Evolutionary conservation across 129 eudicot species (phyloP).

Genomic region (Tanacetum coccineum): DNA sequence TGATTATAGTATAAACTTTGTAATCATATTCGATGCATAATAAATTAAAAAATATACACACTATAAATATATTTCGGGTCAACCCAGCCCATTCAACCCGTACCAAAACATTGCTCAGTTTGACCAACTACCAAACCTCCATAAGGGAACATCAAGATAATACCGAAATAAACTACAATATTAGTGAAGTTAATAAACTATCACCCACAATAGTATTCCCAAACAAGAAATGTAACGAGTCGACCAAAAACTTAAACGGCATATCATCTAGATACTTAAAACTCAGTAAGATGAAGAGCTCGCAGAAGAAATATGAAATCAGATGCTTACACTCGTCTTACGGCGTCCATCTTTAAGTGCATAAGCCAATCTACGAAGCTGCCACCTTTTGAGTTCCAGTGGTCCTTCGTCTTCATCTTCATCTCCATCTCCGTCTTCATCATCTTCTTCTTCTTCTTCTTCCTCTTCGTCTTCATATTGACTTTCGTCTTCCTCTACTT

Average conservation of each 20-base stretch:
- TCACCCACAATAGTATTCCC: constrained; percentile 9
- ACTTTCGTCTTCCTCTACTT: constrained; percentile 23
- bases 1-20: not conserved
- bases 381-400: constrained; percentile 80
- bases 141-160: constrained; percentile 2
- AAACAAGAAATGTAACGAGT: constrained; percentile 14
- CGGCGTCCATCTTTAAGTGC: constrained; percentile 92
- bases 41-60: no score
- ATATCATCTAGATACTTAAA: constrained; percentile 12
- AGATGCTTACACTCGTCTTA: constrained; percentile 65
- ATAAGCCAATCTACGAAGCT: constrained; percentile 70
- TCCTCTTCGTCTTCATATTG: constrained; percentile 28
- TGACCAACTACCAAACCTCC: not conserved
- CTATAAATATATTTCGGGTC: not conserved
- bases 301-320: not conserved
- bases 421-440: constrained; percentile 34
- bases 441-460: constrained; percentile 38
- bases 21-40: not conserved
- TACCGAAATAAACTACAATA: not conserved
- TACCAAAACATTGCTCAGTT: not conserved
- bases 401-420: constrained; percentile 35
- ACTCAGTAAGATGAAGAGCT: not conserved
- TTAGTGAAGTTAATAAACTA: not conserved
- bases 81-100: not conserved
- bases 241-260: constrained; percentile 1